These are phyloP conservation scores for Nitzschia palea DNA, from an alignment of 108 stramenopile species.

Conservation along the genomic window DNA sequence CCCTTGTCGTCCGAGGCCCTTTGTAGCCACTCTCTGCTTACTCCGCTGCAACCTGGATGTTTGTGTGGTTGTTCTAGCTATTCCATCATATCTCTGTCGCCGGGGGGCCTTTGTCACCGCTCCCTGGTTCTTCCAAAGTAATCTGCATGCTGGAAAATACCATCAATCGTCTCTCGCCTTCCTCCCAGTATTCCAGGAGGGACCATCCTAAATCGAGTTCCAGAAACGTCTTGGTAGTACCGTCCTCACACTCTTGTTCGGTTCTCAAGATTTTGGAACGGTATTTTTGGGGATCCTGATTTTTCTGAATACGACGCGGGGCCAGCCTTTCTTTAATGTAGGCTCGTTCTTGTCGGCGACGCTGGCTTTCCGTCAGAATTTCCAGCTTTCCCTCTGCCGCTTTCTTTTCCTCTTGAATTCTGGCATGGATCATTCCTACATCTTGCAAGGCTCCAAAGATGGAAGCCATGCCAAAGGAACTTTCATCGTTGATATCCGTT, in stretches of 20 bases:
- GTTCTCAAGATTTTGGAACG: conserved; percentile 33
- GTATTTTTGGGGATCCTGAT: conserved; percentile 9
- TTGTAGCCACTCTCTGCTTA: no score
- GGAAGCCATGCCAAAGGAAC: background rate
- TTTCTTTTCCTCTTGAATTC: background rate
- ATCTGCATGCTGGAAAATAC: conserved; percentile 28
- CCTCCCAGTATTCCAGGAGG: conserved; percentile 10
- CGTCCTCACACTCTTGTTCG: background rate
- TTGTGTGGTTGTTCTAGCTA: no score
- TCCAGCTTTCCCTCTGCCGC: background rate
- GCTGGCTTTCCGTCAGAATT: background rate
- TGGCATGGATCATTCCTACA: conserved; percentile 14
- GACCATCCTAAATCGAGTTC: conserved; percentile 36
- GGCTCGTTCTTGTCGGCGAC: conserved; percentile 9
- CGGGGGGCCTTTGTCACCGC: no score
- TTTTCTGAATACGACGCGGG: conserved; percentile 14
- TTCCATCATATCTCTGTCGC: no score
- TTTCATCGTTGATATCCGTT: background rate
- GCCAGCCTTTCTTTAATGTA: conserved; percentile 22
- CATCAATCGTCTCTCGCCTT: conserved; percentile 16
- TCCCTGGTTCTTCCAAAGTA: background rate
- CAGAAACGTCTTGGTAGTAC: conserved; percentile 9
- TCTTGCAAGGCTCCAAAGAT: conserved; percentile 26
- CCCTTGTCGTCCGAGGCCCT: no score
- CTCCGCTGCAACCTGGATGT: no score